Conservation (phyloP, 1,139 yeast genomes). For the Kodamaea plutei region DNA sequence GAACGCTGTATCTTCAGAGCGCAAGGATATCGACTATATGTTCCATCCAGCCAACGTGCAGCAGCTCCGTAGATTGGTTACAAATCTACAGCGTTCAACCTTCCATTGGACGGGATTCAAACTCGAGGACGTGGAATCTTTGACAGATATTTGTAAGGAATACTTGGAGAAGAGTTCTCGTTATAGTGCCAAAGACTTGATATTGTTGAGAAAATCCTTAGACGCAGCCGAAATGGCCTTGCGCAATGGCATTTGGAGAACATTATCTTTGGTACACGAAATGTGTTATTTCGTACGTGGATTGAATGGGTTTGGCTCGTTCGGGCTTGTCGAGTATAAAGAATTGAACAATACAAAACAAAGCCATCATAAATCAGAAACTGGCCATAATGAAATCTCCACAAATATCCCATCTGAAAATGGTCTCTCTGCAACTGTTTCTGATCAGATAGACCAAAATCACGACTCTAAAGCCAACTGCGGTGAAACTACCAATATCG, state of each 20-base stretch:
- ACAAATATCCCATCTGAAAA: too few relatives aligned
- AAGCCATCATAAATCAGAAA: too few relatives aligned
- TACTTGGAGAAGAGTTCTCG: conserved; percentile 35
- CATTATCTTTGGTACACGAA: conserved; percentile 55
- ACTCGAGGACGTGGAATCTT: conserved; percentile 48
- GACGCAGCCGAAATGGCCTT: conserved; percentile 47
- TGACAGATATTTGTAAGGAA: conserved; percentile 45
- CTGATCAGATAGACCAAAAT: too few relatives aligned
- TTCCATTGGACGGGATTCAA: conserved; percentile 75
- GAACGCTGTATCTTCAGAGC: conserved; percentile 69
- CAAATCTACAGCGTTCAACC: conserved; percentile 61
- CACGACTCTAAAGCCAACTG: too few relatives aligned
- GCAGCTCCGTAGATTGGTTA: conserved; percentile 53
- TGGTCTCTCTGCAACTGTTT: too few relatives aligned
- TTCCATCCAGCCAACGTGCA: conserved; percentile 55
- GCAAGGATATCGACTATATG: conserved; percentile 66
- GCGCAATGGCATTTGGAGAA: conserved; percentile 51
- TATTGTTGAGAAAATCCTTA: conserved; percentile 38
- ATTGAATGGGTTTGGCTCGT: conserved; percentile 37
- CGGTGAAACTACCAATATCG: conserved; percentile 15
- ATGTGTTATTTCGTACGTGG: conserved; percentile 53
- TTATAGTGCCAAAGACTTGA: conserved; percentile 35
- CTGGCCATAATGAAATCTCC: too few relatives aligned
- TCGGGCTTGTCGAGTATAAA: conserved; percentile 48
- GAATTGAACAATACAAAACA: too few relatives aligned